These are phyloP conservation scores for Boletus barrowsii DNA, from an alignment of 768 basidiomycete species.

Conservation along the genomic window DNA sequence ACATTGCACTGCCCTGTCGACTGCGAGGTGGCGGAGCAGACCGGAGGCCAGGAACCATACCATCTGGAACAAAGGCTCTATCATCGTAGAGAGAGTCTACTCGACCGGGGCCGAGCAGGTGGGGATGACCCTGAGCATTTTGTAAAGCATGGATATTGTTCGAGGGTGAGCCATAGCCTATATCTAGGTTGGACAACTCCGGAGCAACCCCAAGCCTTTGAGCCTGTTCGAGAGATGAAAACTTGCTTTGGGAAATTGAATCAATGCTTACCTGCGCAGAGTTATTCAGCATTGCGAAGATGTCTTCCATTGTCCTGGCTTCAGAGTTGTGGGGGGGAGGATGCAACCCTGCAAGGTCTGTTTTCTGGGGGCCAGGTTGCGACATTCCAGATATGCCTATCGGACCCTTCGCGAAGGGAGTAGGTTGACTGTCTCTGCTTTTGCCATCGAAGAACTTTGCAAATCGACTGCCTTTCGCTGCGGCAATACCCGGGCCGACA, in stretches of 20 bases:
- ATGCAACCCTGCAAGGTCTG: slow-evolving; percentile 38
- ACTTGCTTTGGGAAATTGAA: not conserved
- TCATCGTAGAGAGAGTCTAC: slow-evolving; percentile 74
- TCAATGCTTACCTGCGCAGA: slow-evolving; percentile 61
- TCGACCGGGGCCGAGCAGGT: slow-evolving; percentile 42
- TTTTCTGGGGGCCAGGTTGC: slow-evolving; percentile 47
- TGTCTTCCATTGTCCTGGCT: slow-evolving; percentile 69
- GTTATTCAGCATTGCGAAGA: slow-evolving; percentile 77
- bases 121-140: slow-evolving; percentile 41
- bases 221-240: slow-evolving; percentile 22
- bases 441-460: slow-evolving; percentile 88
- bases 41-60: slow-evolving; percentile 82
- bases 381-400: slow-evolving; percentile 41
- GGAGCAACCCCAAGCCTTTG: slow-evolving; percentile 25
- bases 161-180: slow-evolving; percentile 22
- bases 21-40: slow-evolving; percentile 59
- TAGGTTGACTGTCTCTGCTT: slow-evolving; percentile 39
- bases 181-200: slow-evolving; percentile 24
- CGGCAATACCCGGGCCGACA: slow-evolving; percentile 44
- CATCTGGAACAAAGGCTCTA: slow-evolving; percentile 77
- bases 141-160: slow-evolving; percentile 38
- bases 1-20: slow-evolving; percentile 52
- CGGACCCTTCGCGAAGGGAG: slow-evolving; percentile 36
- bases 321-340: slow-evolving; percentile 43
- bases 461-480: slow-evolving; percentile 75